Conservation (phyloP, 805 yeast species). For the Saturnispora quitensis region DNA sequence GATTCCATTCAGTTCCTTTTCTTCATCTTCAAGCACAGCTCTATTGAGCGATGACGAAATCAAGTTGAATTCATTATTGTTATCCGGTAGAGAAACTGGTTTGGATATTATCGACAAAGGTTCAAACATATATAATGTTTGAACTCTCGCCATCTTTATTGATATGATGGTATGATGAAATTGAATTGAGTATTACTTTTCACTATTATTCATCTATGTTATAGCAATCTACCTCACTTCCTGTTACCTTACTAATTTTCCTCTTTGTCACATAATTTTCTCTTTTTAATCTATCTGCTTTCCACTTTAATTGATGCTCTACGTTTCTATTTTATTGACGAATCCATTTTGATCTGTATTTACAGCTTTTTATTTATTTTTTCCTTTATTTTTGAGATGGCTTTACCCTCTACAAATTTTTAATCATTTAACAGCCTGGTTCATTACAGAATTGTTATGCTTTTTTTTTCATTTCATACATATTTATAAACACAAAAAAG, state of each 20-base stretch:
- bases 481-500: background rate
- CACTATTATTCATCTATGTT: background rate
- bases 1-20: slow-evolving; percentile 21
- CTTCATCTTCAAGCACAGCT: slow-evolving; percentile 13
- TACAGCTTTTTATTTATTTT: background rate
- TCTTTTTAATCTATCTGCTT: slow-evolving; percentile 6
- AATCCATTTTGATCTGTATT: slow-evolving; percentile 3
- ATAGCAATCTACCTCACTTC: background rate
- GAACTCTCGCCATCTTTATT: background rate
- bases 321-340: slow-evolving; percentile 1
- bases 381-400: background rate
- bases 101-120: slow-evolving; percentile 41
- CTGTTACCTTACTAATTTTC: background rate
- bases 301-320: slow-evolving; percentile 6
- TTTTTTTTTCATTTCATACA: background rate
- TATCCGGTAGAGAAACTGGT: slow-evolving; percentile 49
- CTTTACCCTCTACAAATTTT: background rate
- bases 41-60: slow-evolving; percentile 19
- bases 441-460: too few species aligned
- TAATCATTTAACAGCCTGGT: background rate
- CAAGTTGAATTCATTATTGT: slow-evolving; percentile 42
- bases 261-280: background rate
- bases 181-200: background rate
- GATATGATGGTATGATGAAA: background rate
- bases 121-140: slow-evolving; percentile 29